Base-by-base conservation (phyloP, 208 protist species). In the Leishmania guyanensis region DNA sequence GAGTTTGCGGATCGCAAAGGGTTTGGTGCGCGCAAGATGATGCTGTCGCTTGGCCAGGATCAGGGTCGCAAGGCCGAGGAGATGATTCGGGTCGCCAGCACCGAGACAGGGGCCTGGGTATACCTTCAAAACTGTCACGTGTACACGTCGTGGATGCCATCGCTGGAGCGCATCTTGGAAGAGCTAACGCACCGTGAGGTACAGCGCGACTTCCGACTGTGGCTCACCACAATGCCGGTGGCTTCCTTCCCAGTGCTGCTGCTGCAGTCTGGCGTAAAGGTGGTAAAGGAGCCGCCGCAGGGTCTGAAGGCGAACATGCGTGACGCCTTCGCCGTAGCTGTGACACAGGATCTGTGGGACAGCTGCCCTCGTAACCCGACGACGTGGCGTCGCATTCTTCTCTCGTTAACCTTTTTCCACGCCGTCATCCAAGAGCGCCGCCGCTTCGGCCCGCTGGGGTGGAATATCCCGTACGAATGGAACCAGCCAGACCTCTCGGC, bases 121-220 rank as follows among this genome's bases (percentile, higher is more conserved):
- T 99, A 97, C 81, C 85, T 99, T 64, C 96, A 99, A 82, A 99
- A 99, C 84, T 99, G 98, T 80, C 98, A 99, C 90, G 94, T 99
- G 26, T 97, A 97, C 90, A 86, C 92, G 54, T 97, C 93, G 51
- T 99, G 98, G 98, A 98, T 99, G 92, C 93, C 98, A 48, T 90
- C 89, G 76, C 95, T 99, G 54, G 98, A 99, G 89, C 92, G 89
- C 22, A 93, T 96, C 60, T 72, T 99, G 36, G 95, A 99, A 78
- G 90, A 94, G 64, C 78, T 99, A 29, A 82, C 90, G 33, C 86
- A 87, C 16, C 85, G 85, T 51, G 87, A 94, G 36, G 82, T 97
- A 60, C 95, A 99, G 86, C 90, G 84, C 43, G 92, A 98, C 81
- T 99, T 99, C 89, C 88, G 98, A 46, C 91, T 99, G 70, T 99